Conservation (phyloP, 192 early-diverging fungal genomes). For the Chytriomyces hyalinus region DNA sequence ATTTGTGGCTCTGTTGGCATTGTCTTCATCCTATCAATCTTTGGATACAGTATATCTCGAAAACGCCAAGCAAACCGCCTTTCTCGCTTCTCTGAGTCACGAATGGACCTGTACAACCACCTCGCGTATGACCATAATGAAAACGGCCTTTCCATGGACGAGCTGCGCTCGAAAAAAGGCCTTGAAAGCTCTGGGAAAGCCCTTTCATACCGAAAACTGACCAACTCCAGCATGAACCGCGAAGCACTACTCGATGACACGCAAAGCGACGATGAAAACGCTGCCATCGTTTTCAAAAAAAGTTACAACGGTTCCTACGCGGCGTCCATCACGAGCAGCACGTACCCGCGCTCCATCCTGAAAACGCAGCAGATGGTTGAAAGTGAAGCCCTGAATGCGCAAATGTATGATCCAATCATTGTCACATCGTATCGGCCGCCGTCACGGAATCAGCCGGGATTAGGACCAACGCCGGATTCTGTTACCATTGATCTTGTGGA, state of each 20-base stretch:
- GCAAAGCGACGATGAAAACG: not conserved
- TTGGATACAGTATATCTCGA: not conserved
- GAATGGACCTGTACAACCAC: too few relatives aligned
- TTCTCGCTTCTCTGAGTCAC: too few relatives aligned
- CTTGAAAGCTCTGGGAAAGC: not conserved
- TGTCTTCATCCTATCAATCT: not conserved
- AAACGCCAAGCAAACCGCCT: not conserved
- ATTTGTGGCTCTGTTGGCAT: not conserved
- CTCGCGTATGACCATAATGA: too few relatives aligned
- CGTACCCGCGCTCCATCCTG: not conserved
- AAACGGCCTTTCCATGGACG: not conserved
- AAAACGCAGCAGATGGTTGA: slow-evolving; percentile 4
- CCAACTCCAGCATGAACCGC: not conserved
- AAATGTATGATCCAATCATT: slow-evolving; percentile 21
- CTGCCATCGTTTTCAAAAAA: not conserved
- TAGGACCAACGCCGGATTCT: not conserved
- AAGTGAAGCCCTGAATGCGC: slow-evolving; percentile 9
- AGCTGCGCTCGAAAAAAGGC: not conserved
- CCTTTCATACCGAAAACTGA: not conserved
- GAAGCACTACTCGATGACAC: not conserved
- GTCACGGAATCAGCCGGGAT: not conserved
- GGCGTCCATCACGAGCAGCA: not conserved
- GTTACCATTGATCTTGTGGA: too few relatives aligned
- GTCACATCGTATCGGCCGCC: not conserved
- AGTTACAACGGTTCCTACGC: not conserved